Evolutionary conservation across 257 asterid species (phyloP).

Genomic region (Petunia axillaris): DNA sequence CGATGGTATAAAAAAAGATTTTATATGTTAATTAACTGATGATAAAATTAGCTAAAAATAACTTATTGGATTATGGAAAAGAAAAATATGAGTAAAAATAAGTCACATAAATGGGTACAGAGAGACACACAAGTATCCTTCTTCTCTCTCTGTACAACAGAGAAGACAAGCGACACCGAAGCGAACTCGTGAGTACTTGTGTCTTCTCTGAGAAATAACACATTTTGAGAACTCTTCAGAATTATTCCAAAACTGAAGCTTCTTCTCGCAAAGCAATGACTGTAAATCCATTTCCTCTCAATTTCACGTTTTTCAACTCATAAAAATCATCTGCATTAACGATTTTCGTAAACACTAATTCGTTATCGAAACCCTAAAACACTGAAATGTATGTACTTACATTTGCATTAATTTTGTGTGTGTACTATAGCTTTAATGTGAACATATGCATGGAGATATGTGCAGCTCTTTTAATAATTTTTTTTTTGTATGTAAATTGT

Average conservation of each 20-base stretch:
- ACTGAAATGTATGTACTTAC: not conserved
- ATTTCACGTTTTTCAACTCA: not conserved
- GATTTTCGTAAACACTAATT: not conserved
- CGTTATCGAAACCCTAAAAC: not conserved
- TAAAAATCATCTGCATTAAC: constrained; percentile 10
- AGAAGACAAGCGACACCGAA: constrained; percentile 51
- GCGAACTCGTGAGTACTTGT: constrained; percentile 29
- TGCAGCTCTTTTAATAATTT: not conserved
- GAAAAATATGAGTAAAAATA: too few relatives aligned
- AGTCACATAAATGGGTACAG: too few relatives aligned
- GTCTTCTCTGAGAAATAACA: constrained; percentile 22
- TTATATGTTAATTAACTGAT: too few relatives aligned
- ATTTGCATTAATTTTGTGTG: not conserved
- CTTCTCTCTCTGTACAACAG: constrained; percentile 31
- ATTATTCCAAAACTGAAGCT: constrained; percentile 15
- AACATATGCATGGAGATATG: constrained; percentile 23
- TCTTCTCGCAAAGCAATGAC: constrained; percentile 31
- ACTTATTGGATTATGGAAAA: too few relatives aligned
- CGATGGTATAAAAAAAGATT: too few relatives aligned
- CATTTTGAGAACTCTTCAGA: not conserved
- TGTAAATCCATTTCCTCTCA: constrained; percentile 23
- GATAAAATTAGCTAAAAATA: too few relatives aligned
- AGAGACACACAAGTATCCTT: not conserved
- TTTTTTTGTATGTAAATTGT: not conserved
- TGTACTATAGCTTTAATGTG: not conserved